Evolutionary conservation across 495 filamentous ascomycete genomes (phyloP), one percentile per base, ranked within the genome.

Genomic region (Rhypophila decipiens): DNA sequence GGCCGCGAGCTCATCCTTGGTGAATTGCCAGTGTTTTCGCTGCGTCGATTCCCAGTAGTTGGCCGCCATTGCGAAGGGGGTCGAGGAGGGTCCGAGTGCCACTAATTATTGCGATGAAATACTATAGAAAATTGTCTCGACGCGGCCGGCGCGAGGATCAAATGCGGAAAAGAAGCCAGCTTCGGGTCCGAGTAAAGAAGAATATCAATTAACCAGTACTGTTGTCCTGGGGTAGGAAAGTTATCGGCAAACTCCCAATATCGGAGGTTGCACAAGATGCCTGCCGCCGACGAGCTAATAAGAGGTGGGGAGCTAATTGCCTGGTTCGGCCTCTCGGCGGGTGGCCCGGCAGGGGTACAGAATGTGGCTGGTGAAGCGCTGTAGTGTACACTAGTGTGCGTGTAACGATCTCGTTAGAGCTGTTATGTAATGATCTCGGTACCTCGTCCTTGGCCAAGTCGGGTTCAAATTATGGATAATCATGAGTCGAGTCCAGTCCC

Each of bases 31-130:
- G 67, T 87, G 77, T 53, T 78, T 80, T 44, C 85, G 79, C 68
- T 98, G 93, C 13, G 89, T 90, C 41, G 91, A 96, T 46, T 85
- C 86, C 93, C 94, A 98, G 68, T 87, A 98, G 66, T 93, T 96
- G 57, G 91, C 87, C 44, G 93, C 90, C 93, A 98, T 98, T 12
- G 36, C 43, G 0, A 5, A 3, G 38, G 10, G 10, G 22, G 10
- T 45, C 9, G n/a, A n/a, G n/a, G n/a, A n/a, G n/a, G n/a, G n/a
- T n/a, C n/a, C n/a, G n/a, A n/a, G n/a, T n/a, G n/a, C n/a, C n/a
- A n/a, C n/a, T n/a, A n/a, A n/a, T 36, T 2, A 19, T 15, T 27
- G 19, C 1, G 39, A 10, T 4, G 18, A 23, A 27, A 29, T 13
- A 29, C 7, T 12, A 29, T 12, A 7, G 40, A 42, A n/a, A n/a